phyloP scores from a whole-genome alignment of 2,329 filamentous ascomycete species.

The Diaporthe citri region DNA sequence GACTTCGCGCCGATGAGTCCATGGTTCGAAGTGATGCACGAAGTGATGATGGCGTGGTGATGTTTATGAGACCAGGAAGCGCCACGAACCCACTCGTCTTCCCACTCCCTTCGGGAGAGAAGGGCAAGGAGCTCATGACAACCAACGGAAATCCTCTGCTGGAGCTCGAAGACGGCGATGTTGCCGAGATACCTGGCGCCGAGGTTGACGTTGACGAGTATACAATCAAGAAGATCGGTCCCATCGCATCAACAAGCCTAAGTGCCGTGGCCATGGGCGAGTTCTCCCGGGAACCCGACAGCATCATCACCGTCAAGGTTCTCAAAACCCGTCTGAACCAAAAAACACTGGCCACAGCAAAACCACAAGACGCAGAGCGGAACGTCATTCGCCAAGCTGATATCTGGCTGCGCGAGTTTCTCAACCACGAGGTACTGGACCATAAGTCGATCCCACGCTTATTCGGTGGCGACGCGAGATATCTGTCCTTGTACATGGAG shows the following conservation, averaged over 20 bases:
- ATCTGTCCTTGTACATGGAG: conserved; percentile 72
- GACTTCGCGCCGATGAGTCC: conserved; percentile 51
- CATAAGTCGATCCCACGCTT: conserved; percentile 70
- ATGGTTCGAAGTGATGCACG: conserved; percentile 50
- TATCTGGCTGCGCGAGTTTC: conserved; percentile 70
- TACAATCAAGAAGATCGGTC: conserved; percentile 66
- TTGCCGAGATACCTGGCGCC: conserved; percentile 61
- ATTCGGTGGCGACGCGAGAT: conserved; percentile 71
- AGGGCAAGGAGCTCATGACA: conserved; percentile 61
- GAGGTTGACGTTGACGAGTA: conserved; percentile 63
- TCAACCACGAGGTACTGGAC: conserved; percentile 66
- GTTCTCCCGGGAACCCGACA: conserved; percentile 65
- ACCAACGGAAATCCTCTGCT: conserved; percentile 64
- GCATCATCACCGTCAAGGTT: conserved; percentile 71
- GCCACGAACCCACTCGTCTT: conserved; percentile 63
- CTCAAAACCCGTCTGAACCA: conserved; percentile 64
- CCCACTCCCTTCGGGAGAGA: conserved; percentile 61
- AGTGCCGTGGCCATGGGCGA: conserved; percentile 69
- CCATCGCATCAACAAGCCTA: conserved; percentile 67
- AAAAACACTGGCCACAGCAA: conserved; percentile 49
- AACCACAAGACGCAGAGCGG: conserved; percentile 63
- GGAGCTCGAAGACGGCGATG: conserved; percentile 63
- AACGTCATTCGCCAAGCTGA: conserved; percentile 71
- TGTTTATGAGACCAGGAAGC: conserved; percentile 62
- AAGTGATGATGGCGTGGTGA: conserved; percentile 65